Evolutionary conservation across 768 basidiomycete species (phyloP).

Genomic region (Termitomyces bulborhizus): DNA sequence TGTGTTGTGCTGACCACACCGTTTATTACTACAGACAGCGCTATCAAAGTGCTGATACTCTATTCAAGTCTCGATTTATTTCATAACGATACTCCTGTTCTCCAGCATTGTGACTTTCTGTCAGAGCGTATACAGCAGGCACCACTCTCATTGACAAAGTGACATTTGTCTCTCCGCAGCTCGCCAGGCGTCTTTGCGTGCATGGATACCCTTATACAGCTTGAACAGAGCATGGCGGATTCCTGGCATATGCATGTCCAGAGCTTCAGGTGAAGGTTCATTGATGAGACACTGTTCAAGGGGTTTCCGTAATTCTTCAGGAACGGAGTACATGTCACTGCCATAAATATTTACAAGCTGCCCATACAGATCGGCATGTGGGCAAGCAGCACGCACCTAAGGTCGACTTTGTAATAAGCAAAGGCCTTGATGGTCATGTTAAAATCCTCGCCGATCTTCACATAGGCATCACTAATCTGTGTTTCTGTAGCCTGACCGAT

Average conservation of each 20-base stretch:
- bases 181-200: slow-evolving; percentile 54
- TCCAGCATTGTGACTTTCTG: too few species aligned
- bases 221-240: slow-evolving; percentile 78
- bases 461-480: slow-evolving; percentile 86
- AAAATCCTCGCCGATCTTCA: slow-evolving; percentile 85
- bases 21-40: too few species aligned
- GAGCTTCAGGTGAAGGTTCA: slow-evolving; percentile 66
- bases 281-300: slow-evolving; percentile 66
- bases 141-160: neutral
- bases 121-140: too few species aligned
- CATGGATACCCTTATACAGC: slow-evolving; percentile 77
- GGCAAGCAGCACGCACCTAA: slow-evolving; percentile 36
- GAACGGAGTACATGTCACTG: slow-evolving; percentile 62
- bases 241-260: slow-evolving; percentile 73
- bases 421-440: slow-evolving; percentile 77
- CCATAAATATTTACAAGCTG: neutral
- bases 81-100: neutral
- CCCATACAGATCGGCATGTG: neutral
- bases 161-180: slow-evolving; percentile 13
- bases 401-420: slow-evolving; percentile 61
- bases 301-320: slow-evolving; percentile 56
- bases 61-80: neutral
- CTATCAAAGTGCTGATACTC: too few species aligned
- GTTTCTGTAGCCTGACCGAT: slow-evolving; percentile 48
- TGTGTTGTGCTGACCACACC: too few species aligned